Evolutionary conservation across 1,284 basidiomycete genomes (phyloP), one percentile per base, ranked within the genome.

Genomic region (Hemileccinum hortonii): DNA sequence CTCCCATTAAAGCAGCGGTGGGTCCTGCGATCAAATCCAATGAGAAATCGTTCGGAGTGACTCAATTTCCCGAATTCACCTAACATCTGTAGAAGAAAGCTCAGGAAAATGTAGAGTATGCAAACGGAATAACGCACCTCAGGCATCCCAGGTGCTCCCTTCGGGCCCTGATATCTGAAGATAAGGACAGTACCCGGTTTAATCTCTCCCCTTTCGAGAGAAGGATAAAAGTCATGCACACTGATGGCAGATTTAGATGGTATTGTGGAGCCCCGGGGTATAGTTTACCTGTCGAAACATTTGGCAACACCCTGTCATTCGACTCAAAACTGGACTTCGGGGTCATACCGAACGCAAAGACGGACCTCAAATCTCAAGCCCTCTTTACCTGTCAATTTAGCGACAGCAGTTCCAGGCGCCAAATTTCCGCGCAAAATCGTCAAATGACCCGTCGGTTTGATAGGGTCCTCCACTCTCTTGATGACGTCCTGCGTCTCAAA

Each of bases 361-460:
- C 75, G 55, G 47, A 88, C 90, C 76, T 91, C 86, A 67, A 99
- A 99, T 36, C 76, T 78, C 44, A 87, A 71, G 5, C 96, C 96
- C 73, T 99, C 96, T 72, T 98, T 97, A 21, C 96, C 95, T 11
- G 96, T 98, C 58, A 98, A 79, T 74, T 99, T 99, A 47, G 94
- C 92, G 12, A 99, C 95, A 35, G 94, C 92, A 7, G 90, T 89
- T 39, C 84, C 93, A 5, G 95, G 95, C 2, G 92, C 90, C 44
- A 99, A 78, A 70, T 90, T 95, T 22, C 95, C 95, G 50, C 87
- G 83, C 62, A 98, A 76, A 67, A 98, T 97, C 24, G 89, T 90
- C 60, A 99, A 74, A 72, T 98, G 96, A 2, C 96, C 96, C 4
- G 90, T 95, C 40, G 79, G 68, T 72, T 99, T 98, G 75, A 98